Evolutionary conservation across 108 stramenopile species (phyloP).

Genomic region (Skeletonema potamos): DNA sequence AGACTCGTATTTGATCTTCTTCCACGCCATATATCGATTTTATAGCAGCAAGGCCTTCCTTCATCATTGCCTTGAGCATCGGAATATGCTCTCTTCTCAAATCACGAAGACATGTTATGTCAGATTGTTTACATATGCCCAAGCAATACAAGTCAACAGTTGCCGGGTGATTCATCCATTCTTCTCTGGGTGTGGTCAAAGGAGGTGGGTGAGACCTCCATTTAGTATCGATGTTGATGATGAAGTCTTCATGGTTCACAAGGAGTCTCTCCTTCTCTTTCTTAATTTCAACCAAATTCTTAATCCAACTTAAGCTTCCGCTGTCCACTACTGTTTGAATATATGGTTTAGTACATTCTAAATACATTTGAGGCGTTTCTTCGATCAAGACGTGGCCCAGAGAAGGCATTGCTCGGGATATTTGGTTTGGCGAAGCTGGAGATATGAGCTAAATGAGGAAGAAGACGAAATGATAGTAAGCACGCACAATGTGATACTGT

Average conservation of each 20-base stretch:
- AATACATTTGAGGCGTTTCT: constrained; percentile 58
- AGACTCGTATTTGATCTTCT: constrained; percentile 57
- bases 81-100: constrained; percentile 54
- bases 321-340: constrained; percentile 50
- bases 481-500: too few species aligned
- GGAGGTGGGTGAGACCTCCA: constrained; percentile 48
- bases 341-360: constrained; percentile 27
- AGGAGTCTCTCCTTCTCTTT: constrained; percentile 72
- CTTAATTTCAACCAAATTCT: constrained; percentile 44
- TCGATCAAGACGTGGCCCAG: constrained; percentile 36
- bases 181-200: constrained; percentile 30
- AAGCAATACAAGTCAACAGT: constrained; percentile 64
- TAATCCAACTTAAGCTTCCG: constrained; percentile 54
- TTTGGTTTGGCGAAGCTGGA: constrained; percentile 48
- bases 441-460: too few species aligned
- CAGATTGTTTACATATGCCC: constrained; percentile 53
- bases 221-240: constrained; percentile 79
- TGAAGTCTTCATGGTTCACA: constrained; percentile 54
- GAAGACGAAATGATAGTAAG: too few species aligned
- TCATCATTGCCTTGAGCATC: constrained; percentile 53
- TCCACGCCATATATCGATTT: constrained; percentile 61
- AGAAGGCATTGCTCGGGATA: constrained; percentile 53
- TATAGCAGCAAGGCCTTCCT: constrained; percentile 50
- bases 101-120: constrained; percentile 61
- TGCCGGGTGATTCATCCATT: constrained; percentile 38